These are phyloP conservation scores for Sarocladium kiliense DNA, from an alignment of 2,329 filamentous ascomycete genomes.

Conservation along the genomic window DNA sequence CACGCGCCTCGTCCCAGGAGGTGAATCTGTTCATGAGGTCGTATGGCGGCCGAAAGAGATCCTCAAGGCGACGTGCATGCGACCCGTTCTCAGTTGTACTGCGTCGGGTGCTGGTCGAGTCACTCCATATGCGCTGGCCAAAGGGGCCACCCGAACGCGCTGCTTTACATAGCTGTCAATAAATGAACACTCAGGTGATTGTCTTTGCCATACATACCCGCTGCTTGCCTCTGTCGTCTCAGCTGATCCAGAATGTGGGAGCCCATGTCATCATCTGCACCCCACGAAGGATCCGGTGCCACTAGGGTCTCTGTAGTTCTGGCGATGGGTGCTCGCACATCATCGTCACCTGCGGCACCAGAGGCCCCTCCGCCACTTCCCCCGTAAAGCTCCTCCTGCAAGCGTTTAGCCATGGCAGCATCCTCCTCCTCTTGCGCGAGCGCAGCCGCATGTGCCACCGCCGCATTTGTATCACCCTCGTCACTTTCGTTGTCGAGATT, in stretches of 20 bases:
- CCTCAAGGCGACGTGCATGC: conserved; percentile 75
- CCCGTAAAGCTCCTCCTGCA: conserved; percentile 89
- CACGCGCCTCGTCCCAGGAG: conserved; percentile 78
- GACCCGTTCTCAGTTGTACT: conserved; percentile 42
- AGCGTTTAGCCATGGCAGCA: conserved; percentile 81
- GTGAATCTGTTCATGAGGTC: conserved; percentile 72
- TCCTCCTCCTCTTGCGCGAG: conserved; percentile 74
- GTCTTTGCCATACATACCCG: conserved; percentile 20
- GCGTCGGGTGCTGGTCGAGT: conserved; percentile 18
- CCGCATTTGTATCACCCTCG: conserved; percentile 32
- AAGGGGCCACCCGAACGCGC: conserved; percentile 28
- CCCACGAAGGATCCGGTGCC: conserved; percentile 53
- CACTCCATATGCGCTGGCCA: conserved; percentile 33
- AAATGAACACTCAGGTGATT: neutral
- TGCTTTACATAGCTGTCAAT: conserved; percentile 4
- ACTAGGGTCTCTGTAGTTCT: conserved; percentile 89
- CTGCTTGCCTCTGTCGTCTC: conserved; percentile 36
- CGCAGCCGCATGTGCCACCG: conserved; percentile 32
- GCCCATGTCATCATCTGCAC: conserved; percentile 46
- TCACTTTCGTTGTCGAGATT: conserved; percentile 33
- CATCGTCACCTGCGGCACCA: conserved; percentile 41
- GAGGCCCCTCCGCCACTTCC: conserved; percentile 36
- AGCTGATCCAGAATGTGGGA: conserved; percentile 63
- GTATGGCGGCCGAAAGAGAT: conserved; percentile 89
- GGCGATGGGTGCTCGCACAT: conserved; percentile 83